Percentiles rank a stretch among this genome's conserved stretches.
phyloP scores from a whole-genome alignment of 257 asterid species.

The Ballota nigra region DNA sequence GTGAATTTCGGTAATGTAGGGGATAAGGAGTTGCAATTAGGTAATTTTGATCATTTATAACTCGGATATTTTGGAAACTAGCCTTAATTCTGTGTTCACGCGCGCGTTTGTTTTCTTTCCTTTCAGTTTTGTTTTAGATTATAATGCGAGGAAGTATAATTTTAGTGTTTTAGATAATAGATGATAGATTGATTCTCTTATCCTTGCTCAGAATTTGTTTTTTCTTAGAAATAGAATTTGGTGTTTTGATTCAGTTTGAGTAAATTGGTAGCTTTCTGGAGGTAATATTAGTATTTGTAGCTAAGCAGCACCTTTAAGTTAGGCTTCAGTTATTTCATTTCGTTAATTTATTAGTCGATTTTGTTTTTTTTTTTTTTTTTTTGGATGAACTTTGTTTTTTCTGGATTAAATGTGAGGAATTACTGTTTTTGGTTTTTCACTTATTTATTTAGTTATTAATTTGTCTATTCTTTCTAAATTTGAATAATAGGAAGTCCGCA shows the following conservation, averaged over 20 bases:
- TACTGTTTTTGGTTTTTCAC: not conserved
- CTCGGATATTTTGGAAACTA: not conserved
- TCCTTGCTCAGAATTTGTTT: not conserved
- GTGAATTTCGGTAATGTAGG: not conserved
- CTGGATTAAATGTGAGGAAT: not conserved
- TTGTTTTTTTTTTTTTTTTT: not conserved
- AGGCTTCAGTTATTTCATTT: conserved; percentile 12
- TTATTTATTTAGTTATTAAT: not conserved
- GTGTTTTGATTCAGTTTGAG: conserved; percentile 7
- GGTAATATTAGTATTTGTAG: conserved; percentile 29
- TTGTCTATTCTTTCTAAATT: not conserved
- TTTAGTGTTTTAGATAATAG: not conserved
- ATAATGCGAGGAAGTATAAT: not conserved
- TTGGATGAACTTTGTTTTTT: not conserved
- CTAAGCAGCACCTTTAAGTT: conserved; percentile 71
- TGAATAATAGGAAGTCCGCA: not conserved
- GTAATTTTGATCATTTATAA: not conserved
- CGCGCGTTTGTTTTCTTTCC: conserved; percentile 9
- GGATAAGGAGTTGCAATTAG: not conserved
- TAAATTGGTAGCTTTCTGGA: conserved; percentile 9
- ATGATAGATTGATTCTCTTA: not conserved
- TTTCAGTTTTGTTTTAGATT: conserved; percentile 6
- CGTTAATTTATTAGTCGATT: not conserved
- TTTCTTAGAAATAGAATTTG: not conserved
- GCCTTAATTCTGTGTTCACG: not conserved